A percentile compares a stretch with the other conserved stretches of the same genome.
phyloP scores from a whole-genome alignment of 345 rosid genomes.

The Excoecaria cochinchinensis region DNA sequence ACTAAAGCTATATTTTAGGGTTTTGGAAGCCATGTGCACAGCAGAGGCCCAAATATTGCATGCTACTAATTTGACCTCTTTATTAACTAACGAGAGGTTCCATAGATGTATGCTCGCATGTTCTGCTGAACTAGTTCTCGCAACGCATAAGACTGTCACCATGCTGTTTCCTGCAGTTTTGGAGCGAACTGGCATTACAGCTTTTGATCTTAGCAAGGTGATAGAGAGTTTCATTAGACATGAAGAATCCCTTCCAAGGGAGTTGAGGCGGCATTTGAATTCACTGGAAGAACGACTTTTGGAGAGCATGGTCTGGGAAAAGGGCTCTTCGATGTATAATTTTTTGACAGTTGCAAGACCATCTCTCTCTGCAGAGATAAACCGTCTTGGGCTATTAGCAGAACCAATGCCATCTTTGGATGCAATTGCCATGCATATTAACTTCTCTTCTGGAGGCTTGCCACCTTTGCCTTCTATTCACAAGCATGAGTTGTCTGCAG shows the following conservation, averaged over 20 bases:
- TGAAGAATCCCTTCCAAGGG: slow-evolving; percentile 95
- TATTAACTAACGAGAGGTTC: slow-evolving; percentile 84
- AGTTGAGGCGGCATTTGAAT: slow-evolving; percentile 91
- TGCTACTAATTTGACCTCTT: slow-evolving; percentile 76
- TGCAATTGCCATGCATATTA: slow-evolving; percentile 30
- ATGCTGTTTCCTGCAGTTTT: slow-evolving; percentile 96
- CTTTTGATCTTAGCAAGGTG: slow-evolving; percentile 98
- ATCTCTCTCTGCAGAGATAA: slow-evolving; percentile 59
- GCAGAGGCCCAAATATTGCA: slow-evolving; percentile 87
- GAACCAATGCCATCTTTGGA: slow-evolving; percentile 38
- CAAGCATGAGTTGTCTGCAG: slow-evolving; percentile 21
- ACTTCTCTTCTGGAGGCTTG: slow-evolving; percentile 26
- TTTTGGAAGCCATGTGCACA: slow-evolving; percentile 90
- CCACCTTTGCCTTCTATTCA: slow-evolving; percentile 19
- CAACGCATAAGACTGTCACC: slow-evolving; percentile 89
- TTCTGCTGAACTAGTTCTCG: slow-evolving; percentile 91
- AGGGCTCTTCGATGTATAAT: slow-evolving; percentile 94
- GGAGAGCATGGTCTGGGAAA: slow-evolving; percentile 99
- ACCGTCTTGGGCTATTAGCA: slow-evolving; percentile 36
- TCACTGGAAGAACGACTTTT: slow-evolving; percentile 92
- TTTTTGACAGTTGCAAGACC: slow-evolving; percentile 88
- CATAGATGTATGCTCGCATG: slow-evolving; percentile 98
- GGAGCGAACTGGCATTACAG: slow-evolving; percentile 95
- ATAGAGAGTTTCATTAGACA: slow-evolving; percentile 97
- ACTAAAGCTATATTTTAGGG: slow-evolving; percentile 81